Conservation (phyloP, 768 basidiomycete species). For the Boletus rufocinnamomeus region DNA sequence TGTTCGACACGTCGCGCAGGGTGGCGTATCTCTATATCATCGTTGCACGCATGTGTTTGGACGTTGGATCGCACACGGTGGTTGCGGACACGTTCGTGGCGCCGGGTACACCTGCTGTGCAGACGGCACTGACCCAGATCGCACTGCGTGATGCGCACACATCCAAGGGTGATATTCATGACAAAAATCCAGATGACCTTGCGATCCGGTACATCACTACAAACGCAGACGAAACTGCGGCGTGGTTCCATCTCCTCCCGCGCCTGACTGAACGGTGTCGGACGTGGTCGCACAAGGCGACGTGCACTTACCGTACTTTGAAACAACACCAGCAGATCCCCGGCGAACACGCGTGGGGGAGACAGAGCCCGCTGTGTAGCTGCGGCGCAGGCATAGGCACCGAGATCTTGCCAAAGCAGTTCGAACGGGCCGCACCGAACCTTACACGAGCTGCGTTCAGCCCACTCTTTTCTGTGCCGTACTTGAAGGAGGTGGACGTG, state of each 20-base stretch:
- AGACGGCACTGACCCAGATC: neutral
- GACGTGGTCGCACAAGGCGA: constrained; percentile 51
- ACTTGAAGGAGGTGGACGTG: constrained; percentile 37
- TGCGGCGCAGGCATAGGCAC: constrained; percentile 21
- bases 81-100: constrained; percentile 51
- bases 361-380: constrained; percentile 11
- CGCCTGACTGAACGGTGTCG: constrained; percentile 55
- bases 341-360: constrained; percentile 6
- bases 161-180: too few species aligned
- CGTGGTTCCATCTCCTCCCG: constrained; percentile 56
- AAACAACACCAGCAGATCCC: constrained; percentile 27
- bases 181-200: neutral
- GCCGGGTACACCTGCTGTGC: constrained; percentile 27
- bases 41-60: constrained; percentile 46
- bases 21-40: constrained; percentile 44
- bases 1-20: constrained; percentile 17
- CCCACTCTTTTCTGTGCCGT: constrained; percentile 54
- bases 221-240: constrained; percentile 22
- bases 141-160: neutral
- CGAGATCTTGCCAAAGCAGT: constrained; percentile 25
- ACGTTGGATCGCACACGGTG: constrained; percentile 44
- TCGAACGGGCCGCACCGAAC: constrained; percentile 42
- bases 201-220: constrained; percentile 19
- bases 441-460: constrained; percentile 54
- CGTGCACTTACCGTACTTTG: constrained; percentile 26